Percentiles rank a stretch among this genome's conserved stretches.
These are phyloP conservation scores for Clarireedia homoeocarpa DNA, from an alignment of 2,329 filamentous ascomycete species.

Conservation along the genomic window DNA sequence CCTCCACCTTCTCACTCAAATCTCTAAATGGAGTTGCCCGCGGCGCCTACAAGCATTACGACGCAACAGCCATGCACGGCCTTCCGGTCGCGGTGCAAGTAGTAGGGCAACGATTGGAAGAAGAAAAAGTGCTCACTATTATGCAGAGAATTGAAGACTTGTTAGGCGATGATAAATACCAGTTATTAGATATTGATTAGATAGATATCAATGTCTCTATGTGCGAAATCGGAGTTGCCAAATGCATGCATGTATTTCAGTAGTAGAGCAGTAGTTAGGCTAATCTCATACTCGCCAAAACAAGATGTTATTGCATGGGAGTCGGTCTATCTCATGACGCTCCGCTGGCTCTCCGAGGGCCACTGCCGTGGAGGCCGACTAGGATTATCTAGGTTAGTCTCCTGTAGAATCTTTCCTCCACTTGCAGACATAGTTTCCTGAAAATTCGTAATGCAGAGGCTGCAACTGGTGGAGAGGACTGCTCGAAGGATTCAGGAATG, in stretches of 20 bases:
- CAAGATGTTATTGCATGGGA: not conserved
- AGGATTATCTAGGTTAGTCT: too few relatives aligned
- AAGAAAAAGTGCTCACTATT: conserved; percentile 30
- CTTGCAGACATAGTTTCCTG: too few relatives aligned
- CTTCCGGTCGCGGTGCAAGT: conserved; percentile 67
- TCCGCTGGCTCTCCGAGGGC: too few relatives aligned
- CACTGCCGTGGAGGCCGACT: too few relatives aligned
- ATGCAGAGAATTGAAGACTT: conserved; percentile 58
- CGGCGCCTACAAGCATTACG: conserved; percentile 81
- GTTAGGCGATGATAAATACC: conserved; percentile 50
- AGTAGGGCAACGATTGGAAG: conserved; percentile 27
- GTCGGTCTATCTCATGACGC: not conserved
- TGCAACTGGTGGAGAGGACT: not conserved
- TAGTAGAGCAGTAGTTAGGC: not conserved
- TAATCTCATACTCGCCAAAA: not conserved
- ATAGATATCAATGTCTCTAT: not conserved
- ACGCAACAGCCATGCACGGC: conserved; percentile 76
- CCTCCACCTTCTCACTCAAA: conserved; percentile 49
- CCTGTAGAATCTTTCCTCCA: too few relatives aligned
- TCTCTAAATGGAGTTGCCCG: conserved; percentile 71
- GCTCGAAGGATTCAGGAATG: not conserved
- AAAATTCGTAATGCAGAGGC: not conserved
- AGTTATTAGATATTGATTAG: conserved; percentile 37
- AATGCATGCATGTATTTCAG: not conserved
- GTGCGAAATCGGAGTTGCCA: not conserved